These are phyloP conservation scores for Geopyxis carbonaria DNA, from an alignment of 495 filamentous ascomycete species.

Conservation along the genomic window DNA sequence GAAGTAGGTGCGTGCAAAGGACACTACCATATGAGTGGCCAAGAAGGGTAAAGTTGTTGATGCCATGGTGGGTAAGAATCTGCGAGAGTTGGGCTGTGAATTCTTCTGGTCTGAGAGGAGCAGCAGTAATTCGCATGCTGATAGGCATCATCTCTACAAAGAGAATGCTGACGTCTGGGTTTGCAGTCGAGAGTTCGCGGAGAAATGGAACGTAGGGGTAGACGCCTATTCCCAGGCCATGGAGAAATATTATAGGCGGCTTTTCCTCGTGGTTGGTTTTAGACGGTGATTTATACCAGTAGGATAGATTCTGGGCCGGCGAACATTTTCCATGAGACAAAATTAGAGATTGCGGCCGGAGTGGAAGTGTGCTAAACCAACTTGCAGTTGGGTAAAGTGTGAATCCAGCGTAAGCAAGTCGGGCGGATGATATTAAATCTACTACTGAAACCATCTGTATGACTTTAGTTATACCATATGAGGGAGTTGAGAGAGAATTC, in stretches of 20 bases:
- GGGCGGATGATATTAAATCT: constrained; percentile 34
- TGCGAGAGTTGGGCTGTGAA: constrained; percentile 35
- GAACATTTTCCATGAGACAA: constrained; percentile 17
- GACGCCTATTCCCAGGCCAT: constrained; percentile 55
- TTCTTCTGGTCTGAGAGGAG: constrained; percentile 30
- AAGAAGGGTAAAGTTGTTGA: constrained; percentile 37
- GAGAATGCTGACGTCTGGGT: constrained; percentile 39
- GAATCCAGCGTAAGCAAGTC: constrained; percentile 28
- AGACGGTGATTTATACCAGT: constrained; percentile 51
- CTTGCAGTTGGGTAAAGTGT: constrained; percentile 27
- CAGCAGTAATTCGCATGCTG: constrained; percentile 38
- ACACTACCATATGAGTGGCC: constrained; percentile 48
- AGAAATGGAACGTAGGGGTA: constrained; percentile 45
- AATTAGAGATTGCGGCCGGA: constrained; percentile 34
- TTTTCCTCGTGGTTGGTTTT: constrained; percentile 30
- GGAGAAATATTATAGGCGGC: constrained; percentile 45
- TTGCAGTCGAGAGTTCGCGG: constrained; percentile 25
- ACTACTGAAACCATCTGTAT: constrained; percentile 27
- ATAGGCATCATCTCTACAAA: constrained; percentile 40
- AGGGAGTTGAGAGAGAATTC: not conserved
- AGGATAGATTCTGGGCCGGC: constrained; percentile 36
- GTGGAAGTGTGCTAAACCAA: constrained; percentile 35
- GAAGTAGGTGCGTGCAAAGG: constrained; percentile 44
- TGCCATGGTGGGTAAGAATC: constrained; percentile 37
- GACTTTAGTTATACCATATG: not conserved